These are phyloP conservation scores for Ogataea paradorogensis DNA, from an alignment of 805 yeast species.

Conservation along the genomic window DNA sequence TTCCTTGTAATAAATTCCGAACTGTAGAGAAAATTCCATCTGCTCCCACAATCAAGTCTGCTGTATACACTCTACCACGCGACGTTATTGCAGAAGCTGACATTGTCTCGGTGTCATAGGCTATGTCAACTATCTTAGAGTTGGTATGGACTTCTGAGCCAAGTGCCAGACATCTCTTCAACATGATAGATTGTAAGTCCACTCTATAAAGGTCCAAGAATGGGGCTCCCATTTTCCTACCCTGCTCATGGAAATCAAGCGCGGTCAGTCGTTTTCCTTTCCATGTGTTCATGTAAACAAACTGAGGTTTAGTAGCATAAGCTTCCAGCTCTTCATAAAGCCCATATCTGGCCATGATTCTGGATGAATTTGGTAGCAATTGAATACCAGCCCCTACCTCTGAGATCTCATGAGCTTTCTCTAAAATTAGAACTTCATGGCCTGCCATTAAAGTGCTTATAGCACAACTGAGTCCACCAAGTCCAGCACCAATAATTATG, in stretches of 20 bases:
- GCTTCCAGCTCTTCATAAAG: slow-evolving; percentile 9
- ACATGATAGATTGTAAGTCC: slow-evolving; percentile 28
- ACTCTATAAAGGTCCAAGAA: slow-evolving; percentile 31
- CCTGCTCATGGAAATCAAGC: slow-evolving; percentile 23
- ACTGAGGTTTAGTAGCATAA: slow-evolving; percentile 20
- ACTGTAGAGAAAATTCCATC: slow-evolving; percentile 30
- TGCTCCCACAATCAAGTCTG: slow-evolving; percentile 28
- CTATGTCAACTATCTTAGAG: slow-evolving; percentile 18
- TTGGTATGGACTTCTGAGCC: slow-evolving; percentile 22
- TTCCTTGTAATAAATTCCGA: slow-evolving; percentile 23
- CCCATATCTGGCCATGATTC: slow-evolving; percentile 25
- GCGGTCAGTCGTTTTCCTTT: slow-evolving; percentile 17
- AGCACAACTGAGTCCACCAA: slow-evolving; percentile 28
- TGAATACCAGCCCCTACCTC: slow-evolving; percentile 34
- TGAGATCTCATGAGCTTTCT: slow-evolving; percentile 24
- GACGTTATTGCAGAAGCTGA: slow-evolving; percentile 15
- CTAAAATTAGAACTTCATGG: slow-evolving; percentile 25
- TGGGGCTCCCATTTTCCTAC: slow-evolving; percentile 21
- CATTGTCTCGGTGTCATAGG: slow-evolving; percentile 19
- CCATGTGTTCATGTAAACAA: slow-evolving; percentile 23
- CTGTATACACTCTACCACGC: slow-evolving; percentile 16
- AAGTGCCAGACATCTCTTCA: slow-evolving; percentile 21
- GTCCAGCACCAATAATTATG: slow-evolving; percentile 29
- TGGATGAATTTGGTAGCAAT: slow-evolving; percentile 28
- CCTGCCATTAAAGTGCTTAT: slow-evolving; percentile 22